Evolutionary conservation across 306 rosid species (phyloP), one percentile per base, ranked within the genome.

Genomic region (Delonix regia): DNA sequence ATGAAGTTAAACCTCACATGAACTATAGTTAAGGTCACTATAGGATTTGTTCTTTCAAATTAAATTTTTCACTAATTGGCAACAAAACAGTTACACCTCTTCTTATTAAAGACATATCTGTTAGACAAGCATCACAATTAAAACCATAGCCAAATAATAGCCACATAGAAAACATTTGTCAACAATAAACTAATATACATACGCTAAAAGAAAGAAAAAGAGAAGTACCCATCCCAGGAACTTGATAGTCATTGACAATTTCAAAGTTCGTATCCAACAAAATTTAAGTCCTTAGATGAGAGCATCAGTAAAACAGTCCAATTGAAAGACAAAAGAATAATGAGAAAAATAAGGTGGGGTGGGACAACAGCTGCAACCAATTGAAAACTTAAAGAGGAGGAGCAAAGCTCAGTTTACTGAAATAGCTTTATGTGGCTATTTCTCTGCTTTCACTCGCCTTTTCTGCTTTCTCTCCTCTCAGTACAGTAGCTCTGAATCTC

Each of bases 251-350:
- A 14, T 96, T 93, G 73, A 96, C 89, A 76, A 96, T 96, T 79
- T 96, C 99, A 68, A 96, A 96, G 84, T 93, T 96, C 93, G 81
- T 96, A 96, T 39, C 99, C 99, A 27, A 96, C 94, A 80, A 96
- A 96, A 80, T 96, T 96, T 38, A 93, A 22, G 89, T 96, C 99
- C 91, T 96, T 93, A 0, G 99, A 93, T 65, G 99, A 93, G 68
- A 96, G 96, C 99, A 93, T 96, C 98, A 93, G 93, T 53, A 74
- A 81, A 71, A 49, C 55, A 80, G 16, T 21, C 69, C 55, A 77
- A 74, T 53, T 66, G 67, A 18, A 69, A 63, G 61, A 64, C 41
- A 78, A 47, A 66, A 38, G 7, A 57, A 47, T 56, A 22, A 62
- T 51, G 44, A 72, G 56, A 28, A 64, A 24, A 48, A n/a, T 1